Percentiles rank a stretch among this genome's conserved stretches.
Conservation (phyloP, 2,329 filamentous ascomycete species). For the Metarhizium anisopliae region DNA sequence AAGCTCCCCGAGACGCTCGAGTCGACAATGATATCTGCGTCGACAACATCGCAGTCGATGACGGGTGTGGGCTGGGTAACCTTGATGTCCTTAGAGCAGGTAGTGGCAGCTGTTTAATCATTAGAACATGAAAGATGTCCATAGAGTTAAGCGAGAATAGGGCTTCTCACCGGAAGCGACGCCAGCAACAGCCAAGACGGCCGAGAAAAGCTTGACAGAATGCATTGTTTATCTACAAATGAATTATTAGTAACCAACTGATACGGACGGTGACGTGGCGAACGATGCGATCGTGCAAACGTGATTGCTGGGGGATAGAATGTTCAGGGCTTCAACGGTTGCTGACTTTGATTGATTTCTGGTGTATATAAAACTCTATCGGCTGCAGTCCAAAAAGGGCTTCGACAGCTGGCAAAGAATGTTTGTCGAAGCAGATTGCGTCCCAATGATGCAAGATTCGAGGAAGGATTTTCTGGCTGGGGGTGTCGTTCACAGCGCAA, state of each 20-base stretch:
- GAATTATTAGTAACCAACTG: slow-evolving; percentile 9
- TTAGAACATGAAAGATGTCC: neutral
- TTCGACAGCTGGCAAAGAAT: slow-evolving; percentile 12
- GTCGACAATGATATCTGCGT: slow-evolving; percentile 59
- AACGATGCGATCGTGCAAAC: neutral
- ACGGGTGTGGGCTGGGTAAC: slow-evolving; percentile 52
- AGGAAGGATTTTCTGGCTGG: slow-evolving; percentile 1
- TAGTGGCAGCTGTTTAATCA: slow-evolving; percentile 18
- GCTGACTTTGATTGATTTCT: slow-evolving; percentile 11
- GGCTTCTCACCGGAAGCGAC: slow-evolving; percentile 33
- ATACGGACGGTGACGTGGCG: neutral
- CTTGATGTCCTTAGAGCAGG: slow-evolving; percentile 46
- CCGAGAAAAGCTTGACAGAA: slow-evolving; percentile 35
- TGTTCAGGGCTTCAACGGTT: neutral
- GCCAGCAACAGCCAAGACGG: slow-evolving; percentile 32
- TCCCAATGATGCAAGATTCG: neutral
- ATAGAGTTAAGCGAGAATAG: neutral
- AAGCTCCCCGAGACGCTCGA: slow-evolving; percentile 47
- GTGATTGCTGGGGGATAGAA: neutral
- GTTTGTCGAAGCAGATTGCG: slow-evolving; percentile 9
- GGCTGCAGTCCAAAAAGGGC: slow-evolving; percentile 14
- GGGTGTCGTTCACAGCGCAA: neutral
- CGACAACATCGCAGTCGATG: slow-evolving; percentile 60
- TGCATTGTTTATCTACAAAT: slow-evolving; percentile 33
- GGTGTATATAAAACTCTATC: slow-evolving; percentile 10